Evolutionary conservation across 768 basidiomycete species (phyloP).

Genomic region (Mycena venus): DNA sequence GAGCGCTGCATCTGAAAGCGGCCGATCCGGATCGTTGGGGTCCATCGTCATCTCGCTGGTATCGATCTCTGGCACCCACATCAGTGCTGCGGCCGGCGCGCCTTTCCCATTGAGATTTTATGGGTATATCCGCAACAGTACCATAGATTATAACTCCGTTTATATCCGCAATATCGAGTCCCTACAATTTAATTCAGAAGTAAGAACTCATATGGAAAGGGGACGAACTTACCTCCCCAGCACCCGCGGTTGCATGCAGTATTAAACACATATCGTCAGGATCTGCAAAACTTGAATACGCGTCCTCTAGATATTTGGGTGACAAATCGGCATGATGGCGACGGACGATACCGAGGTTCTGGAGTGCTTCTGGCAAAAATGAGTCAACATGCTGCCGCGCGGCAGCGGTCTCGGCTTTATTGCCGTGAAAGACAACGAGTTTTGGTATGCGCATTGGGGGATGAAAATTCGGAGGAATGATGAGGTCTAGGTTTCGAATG

Average conservation of each 20-base stretch:
- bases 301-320: not conserved
- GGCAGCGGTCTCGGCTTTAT: not conserved
- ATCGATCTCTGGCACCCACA: not conserved
- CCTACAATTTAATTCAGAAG: not conserved
- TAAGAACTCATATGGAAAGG: not conserved
- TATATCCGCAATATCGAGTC: not conserved
- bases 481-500: not conserved
- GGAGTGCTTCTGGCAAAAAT: no score
- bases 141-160: slow-evolving; percentile 5
- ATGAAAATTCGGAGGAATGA: not conserved
- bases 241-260: not conserved
- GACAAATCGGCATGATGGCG: slow-evolving; percentile 15
- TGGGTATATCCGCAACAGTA: not conserved
- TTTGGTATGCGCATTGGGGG: slow-evolving; percentile 7
- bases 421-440: no score
- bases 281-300: slow-evolving; percentile 1
- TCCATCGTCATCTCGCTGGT: not conserved
- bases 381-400: not conserved
- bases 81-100: not conserved
- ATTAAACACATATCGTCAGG: not conserved
- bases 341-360: not conserved
- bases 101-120: not conserved
- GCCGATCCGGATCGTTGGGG: not conserved
- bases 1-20: not conserved
- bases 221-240: not conserved